A percentile compares a stretch with the other conserved stretches of the same genome.
Evolutionary conservation across 2,329 filamentous ascomycete genomes (phyloP).

Genomic region (Simplicillium sp.): DNA sequence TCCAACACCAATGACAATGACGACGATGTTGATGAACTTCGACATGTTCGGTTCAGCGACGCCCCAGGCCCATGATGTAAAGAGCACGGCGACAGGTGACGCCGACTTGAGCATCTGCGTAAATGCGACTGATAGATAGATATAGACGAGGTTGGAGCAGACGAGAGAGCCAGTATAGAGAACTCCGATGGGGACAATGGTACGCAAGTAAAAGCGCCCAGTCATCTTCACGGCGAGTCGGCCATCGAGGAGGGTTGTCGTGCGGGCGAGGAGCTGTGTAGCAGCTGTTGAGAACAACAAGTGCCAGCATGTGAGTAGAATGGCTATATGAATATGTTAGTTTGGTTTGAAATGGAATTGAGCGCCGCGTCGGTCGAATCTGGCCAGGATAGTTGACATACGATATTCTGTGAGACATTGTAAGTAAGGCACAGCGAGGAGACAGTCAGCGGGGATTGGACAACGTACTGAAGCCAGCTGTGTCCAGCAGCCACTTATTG

Average conservation of each 20-base stretch:
- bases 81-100: constrained; percentile 56
- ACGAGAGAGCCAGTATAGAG: constrained; percentile 58
- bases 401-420: constrained; percentile 18
- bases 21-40: constrained; percentile 36
- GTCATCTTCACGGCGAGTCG: constrained; percentile 54
- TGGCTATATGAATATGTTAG: constrained; percentile 22
- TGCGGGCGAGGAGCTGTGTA: constrained; percentile 56
- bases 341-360: no score
- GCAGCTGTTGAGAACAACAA: constrained; percentile 55
- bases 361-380: no score
- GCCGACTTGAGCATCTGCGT: constrained; percentile 66
- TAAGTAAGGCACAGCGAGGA: neutral
- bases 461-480: constrained; percentile 61
- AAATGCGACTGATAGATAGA: constrained; percentile 58
- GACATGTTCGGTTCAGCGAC: constrained; percentile 35
- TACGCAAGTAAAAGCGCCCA: constrained; percentile 48
- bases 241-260: constrained; percentile 53
- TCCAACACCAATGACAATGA: constrained; percentile 43
- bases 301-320: constrained; percentile 60
- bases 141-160: constrained; percentile 58
- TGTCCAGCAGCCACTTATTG: constrained; percentile 83
- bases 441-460: constrained; percentile 1
- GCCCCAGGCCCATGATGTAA: constrained; percentile 53
- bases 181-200: constrained; percentile 56
- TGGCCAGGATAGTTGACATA: constrained; percentile 11